A percentile compares a stretch with the other conserved stretches of the same genome.
Evolutionary conservation across 495 filamentous ascomycete species (phyloP).

Genomic region (Chaetomium tenue): DNA sequence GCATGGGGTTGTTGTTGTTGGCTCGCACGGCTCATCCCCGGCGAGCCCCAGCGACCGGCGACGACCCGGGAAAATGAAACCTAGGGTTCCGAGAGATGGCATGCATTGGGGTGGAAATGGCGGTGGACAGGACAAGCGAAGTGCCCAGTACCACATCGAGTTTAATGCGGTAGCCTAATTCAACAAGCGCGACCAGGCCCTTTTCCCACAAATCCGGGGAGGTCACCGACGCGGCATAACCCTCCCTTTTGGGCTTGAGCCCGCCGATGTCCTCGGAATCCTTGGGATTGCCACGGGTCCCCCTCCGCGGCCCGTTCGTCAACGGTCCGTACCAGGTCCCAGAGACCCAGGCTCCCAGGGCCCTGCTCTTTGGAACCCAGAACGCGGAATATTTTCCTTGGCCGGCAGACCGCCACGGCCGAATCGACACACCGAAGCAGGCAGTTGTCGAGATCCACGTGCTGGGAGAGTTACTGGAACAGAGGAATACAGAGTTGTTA

Average conservation of each 20-base stretch:
- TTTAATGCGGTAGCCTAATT: conserved; percentile 11
- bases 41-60: conserved; percentile 8
- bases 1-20: conserved; percentile 8
- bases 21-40: conserved; percentile 16
- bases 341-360: conserved; percentile 7
- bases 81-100: conserved; percentile 5
- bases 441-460: conserved; percentile 6
- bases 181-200: conserved; percentile 17
- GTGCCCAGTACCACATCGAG: conserved; percentile 15
- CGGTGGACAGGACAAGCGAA: conserved; percentile 21
- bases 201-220: conserved; percentile 31
- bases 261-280: conserved; percentile 29
- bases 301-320: conserved; percentile 35
- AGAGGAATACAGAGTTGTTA: not conserved
- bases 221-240: conserved; percentile 25
- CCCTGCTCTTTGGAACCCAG: conserved; percentile 1
- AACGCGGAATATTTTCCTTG: conserved; percentile 6
- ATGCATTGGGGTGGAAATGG: conserved; percentile 20
- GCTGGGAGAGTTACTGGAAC: not conserved
- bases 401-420: conserved; percentile 15
- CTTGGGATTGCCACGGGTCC: conserved; percentile 29
- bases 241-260: conserved; percentile 27
- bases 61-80: conserved; percentile 17
- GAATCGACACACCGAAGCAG: conserved; percentile 13
- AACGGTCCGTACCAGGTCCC: conserved; percentile 32